Evolutionary conservation across 352 stramenopile species (phyloP).

Genomic region (Phytophthora melonis): DNA sequence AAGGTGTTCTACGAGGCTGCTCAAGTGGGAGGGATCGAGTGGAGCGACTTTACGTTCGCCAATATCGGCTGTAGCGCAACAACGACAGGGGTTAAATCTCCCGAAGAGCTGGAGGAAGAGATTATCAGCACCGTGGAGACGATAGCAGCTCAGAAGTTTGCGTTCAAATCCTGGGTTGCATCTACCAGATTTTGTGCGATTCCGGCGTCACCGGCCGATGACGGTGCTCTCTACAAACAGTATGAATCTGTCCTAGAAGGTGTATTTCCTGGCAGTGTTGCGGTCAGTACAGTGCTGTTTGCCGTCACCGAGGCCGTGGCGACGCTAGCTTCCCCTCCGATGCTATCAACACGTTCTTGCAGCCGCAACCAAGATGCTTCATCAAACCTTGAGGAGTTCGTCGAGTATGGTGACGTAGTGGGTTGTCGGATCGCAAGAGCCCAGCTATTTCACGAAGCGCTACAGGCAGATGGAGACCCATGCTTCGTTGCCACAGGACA

Average conservation of each 20-base stretch:
- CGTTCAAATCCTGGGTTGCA: conserved; percentile 73
- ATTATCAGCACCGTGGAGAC: conserved; percentile 43
- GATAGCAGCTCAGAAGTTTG: conserved; percentile 56
- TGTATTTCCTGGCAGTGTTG: conserved; percentile 60
- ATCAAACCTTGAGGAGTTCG: conserved; percentile 49
- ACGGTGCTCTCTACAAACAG: conserved; percentile 7
- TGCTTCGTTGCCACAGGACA: conserved; percentile 29
- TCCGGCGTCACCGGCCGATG: conserved; percentile 28
- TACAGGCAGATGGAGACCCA: conserved; percentile 28
- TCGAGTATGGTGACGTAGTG: conserved; percentile 57
- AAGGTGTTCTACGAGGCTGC: conserved; percentile 51
- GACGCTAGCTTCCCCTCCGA: conserved; percentile 1
- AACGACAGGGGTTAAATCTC: conserved; percentile 24
- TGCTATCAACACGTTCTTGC: neutral
- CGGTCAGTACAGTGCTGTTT: conserved; percentile 62
- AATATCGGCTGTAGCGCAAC: conserved; percentile 47
- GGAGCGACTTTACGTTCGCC: conserved; percentile 83
- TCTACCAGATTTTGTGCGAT: conserved; percentile 49
- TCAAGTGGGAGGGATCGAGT: conserved; percentile 61
- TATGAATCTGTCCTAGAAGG: conserved; percentile 50
- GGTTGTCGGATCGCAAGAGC: conserved; percentile 42
- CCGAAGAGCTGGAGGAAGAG: conserved; percentile 46
- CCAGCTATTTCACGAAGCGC: conserved; percentile 26
- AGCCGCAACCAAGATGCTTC: conserved; percentile 6
- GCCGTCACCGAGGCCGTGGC: conserved; percentile 60